phyloP scores from a whole-genome alignment of 495 filamentous ascomycete species.

The Lasiosphaeria miniovina region DNA sequence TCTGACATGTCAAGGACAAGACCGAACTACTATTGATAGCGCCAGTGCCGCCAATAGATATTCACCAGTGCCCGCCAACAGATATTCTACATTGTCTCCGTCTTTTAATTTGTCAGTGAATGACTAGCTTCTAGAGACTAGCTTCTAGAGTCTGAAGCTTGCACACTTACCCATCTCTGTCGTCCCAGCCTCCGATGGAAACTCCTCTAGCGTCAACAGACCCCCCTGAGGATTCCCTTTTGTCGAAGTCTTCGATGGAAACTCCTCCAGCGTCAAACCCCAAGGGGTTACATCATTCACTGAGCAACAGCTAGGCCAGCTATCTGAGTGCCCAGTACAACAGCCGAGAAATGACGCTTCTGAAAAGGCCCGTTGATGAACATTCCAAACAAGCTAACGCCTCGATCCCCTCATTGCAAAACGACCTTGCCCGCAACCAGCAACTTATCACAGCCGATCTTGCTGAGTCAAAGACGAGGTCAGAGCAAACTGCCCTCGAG shows the following conservation, averaged over 20 bases:
- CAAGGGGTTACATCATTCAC: conserved; percentile 18
- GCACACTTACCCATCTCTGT: conserved; percentile 3
- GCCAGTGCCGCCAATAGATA: too few species aligned
- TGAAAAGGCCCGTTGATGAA: conserved; percentile 20
- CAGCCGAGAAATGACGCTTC: conserved; percentile 17
- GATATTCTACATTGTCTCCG: too few species aligned
- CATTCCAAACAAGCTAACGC: conserved; percentile 14
- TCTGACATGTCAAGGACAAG: too few species aligned
- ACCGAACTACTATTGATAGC: too few species aligned
- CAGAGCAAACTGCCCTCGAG: conserved; percentile 11
- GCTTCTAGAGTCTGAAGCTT: too few species aligned
- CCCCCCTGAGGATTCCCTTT: too few species aligned
- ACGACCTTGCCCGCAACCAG: conserved; percentile 14
- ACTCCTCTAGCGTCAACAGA: too few species aligned
- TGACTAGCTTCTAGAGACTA: not conserved
- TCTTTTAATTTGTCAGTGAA: conserved; percentile 1
- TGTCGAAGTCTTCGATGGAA: too few species aligned
- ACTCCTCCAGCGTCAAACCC: conserved; percentile 8
- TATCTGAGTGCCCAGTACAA: conserved; percentile 28
- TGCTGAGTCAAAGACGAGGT: conserved; percentile 17
- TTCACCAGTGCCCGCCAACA: too few species aligned
- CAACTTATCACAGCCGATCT: conserved; percentile 11
- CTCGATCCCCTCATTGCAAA: conserved; percentile 16
- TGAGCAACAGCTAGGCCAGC: conserved; percentile 23
- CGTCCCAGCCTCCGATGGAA: conserved; percentile 9